Base-by-base conservation (phyloP, 129 eudicot species). In the Scalesia atractyloides region DNA sequence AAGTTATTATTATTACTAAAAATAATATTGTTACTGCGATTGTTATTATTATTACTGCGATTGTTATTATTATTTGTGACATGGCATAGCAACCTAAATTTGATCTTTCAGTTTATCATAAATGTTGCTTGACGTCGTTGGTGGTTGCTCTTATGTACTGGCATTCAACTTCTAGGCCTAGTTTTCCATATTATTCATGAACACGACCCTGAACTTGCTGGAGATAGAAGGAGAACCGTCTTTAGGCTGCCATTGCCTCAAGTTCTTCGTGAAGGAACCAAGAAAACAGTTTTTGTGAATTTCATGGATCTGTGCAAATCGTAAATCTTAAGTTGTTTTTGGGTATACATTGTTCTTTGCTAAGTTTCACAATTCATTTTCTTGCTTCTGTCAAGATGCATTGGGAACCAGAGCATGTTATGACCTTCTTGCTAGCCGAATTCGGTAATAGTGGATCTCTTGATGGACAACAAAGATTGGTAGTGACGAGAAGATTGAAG, bases 231-330 rank as follows among this genome's bases (percentile, higher is more conserved):
- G 17, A 82, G 92, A 78, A 91, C 96, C 2, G 92, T 91, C 43
- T 82, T 91, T 96, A 86, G 96, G 74, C 97, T 96, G 33, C 97
- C 97, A 65, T 88, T 30, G 34, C 34, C 34, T 1, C 34, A 88
- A 73, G 97, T 91, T 79, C 86, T 88, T 56, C 95, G 97, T 61
- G 96, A 91, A 82, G 97, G 97, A 76, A 87, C 97, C 7, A 88
- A 91, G 90, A 88, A 91, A 64, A 91, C 96, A 3, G 88, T 91
- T 10, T 91, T 91, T 74, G 96, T 76, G 67, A 91, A 91, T 59
- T 88, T 91, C 50, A 86, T 85, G 87, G 97, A 88, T 66, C 90
- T 88, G 34, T 91, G 97, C 85, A 88, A 73, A 75, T 83, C 85
- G 97, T 90, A 86, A 14, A 87, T 18, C 20, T 9, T 16, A 30